Base-by-base conservation (phyloP, 202 grass and related monocot genomes). In the Schoenoplectus triqueter region DNA sequence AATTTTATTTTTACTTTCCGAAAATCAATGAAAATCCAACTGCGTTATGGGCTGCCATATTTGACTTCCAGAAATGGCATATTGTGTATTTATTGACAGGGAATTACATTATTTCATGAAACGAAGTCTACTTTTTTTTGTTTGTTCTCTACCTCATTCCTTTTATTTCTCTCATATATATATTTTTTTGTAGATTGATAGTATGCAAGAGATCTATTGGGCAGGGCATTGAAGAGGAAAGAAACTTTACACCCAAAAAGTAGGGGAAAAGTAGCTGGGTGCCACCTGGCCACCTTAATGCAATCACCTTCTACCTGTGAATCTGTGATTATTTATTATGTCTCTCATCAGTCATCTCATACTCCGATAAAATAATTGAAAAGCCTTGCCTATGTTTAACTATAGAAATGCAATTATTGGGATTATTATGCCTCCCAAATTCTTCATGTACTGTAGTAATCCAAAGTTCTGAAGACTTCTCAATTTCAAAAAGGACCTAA, bases 251-350 rank as follows among this genome's bases (percentile, higher is more conserved):
- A 50, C 66, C 76, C 51, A 56, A 73, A 73, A 74, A 80, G 64
- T 69, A 5, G 67, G 65, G 45, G 79, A 82, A 87, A 74, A 31
- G 85, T 82, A 51, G 85, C 52, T 82, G 76, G 20, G 40, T 81
- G 85, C 54, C 85, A 81, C 63, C 85, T 86, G 76, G 65, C 64
- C 7, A 15, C 78, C 78, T 87, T 87, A 87, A 87, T 82, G 78
- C 65, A 64, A 69, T 87, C 85, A 74, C 85, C 76, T 49, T 81
- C 78, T 46, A 62, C 85, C 50, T 82, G 22, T 82, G 75, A 81
- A 31, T 31, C 31, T 31, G 31, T 31, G 31, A 31, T 87, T 82
- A 81, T 87, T 87, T 82, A 81, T 81, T 87, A 5, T 83, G 11
- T 62, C 64, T 83, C 64, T 52, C 60, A 78, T 85, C 62, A 31